These are phyloP conservation scores for Agastache rugosa DNA, from an alignment of 257 asterid species.

Conservation along the genomic window DNA sequence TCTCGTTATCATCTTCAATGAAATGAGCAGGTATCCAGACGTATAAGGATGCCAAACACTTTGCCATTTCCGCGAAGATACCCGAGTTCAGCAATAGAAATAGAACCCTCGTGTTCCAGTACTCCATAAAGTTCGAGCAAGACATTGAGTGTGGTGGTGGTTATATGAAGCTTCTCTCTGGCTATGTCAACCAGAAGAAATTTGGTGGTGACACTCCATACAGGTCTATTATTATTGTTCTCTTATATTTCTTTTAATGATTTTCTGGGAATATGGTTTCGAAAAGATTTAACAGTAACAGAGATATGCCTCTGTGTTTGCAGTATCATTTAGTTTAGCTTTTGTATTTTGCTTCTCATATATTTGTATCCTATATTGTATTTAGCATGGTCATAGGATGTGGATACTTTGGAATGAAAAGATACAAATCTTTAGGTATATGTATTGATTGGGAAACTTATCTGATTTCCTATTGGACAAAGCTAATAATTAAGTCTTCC, in stretches of 20 bases:
- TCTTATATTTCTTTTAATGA: background rate
- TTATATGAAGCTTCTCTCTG: constrained; percentile 92
- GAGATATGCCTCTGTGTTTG: background rate
- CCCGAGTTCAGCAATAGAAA: constrained; percentile 93
- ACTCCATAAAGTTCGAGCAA: constrained; percentile 88
- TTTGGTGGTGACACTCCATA: constrained; percentile 99
- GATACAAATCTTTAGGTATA: background rate
- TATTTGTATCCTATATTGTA: background rate
- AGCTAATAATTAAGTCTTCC: background rate
- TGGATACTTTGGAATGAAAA: constrained; percentile 3
- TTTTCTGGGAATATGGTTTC: background rate
- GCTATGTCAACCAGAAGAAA: constrained; percentile 94
- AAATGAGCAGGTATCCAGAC: constrained; percentile 81
- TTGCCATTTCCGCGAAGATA: constrained; percentile 89
- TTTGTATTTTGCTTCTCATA: background rate
- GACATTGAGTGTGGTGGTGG: constrained; percentile 99
- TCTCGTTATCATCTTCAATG: background rate
- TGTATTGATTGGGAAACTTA: background rate
- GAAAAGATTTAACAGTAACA: background rate
- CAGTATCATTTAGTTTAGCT: background rate
- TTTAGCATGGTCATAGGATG: background rate
- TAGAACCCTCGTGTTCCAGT: constrained; percentile 85
- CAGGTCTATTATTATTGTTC: constrained; percentile 52
- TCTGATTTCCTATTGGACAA: background rate
- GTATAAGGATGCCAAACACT: constrained; percentile 79